Percentiles rank a stretch among this genome's conserved stretches.
These are phyloP conservation scores for Paramecium octaurelia DNA, from an alignment of 73 alveolate genomes.

Conservation along the genomic window DNA sequence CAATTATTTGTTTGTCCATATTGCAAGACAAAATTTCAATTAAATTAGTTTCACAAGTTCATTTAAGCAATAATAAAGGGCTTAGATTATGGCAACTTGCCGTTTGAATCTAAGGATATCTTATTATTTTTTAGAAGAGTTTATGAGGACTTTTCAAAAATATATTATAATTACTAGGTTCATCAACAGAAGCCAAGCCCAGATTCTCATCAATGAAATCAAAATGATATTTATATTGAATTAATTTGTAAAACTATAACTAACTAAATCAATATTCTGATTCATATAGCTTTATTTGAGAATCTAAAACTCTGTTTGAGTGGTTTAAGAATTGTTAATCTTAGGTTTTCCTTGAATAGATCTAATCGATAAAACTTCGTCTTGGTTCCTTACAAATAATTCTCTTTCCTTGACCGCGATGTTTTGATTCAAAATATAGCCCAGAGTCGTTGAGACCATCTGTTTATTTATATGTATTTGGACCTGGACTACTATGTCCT, in stretches of 20 bases:
- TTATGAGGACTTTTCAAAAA: neutral
- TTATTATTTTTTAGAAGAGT: neutral
- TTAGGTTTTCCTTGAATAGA: neutral
- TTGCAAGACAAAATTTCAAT: neutral
- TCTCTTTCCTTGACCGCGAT: constrained; percentile 15
- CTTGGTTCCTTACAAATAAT: neutral
- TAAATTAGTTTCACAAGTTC: neutral
- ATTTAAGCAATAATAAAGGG: neutral
- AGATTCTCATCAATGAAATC: neutral
- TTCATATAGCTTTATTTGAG: neutral
- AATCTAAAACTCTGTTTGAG: neutral
- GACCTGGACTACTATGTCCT: constrained; percentile 24
- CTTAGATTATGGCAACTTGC: neutral
- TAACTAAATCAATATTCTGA: neutral
- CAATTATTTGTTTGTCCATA: neutral
- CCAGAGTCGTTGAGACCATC: constrained; percentile 27
- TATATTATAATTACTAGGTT: neutral
- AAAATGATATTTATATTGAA: neutral
- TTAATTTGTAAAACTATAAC: neutral
- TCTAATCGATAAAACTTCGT: constrained; percentile 11
- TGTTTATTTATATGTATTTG: neutral
- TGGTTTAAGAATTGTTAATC: neutral
- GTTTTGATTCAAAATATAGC: neutral
- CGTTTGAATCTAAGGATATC: neutral
- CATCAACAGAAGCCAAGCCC: neutral